These are phyloP conservation scores for rapeseed (Brassica napus) DNA, from an alignment of 345 rosid genomes.

Conservation along the genomic window DNA sequence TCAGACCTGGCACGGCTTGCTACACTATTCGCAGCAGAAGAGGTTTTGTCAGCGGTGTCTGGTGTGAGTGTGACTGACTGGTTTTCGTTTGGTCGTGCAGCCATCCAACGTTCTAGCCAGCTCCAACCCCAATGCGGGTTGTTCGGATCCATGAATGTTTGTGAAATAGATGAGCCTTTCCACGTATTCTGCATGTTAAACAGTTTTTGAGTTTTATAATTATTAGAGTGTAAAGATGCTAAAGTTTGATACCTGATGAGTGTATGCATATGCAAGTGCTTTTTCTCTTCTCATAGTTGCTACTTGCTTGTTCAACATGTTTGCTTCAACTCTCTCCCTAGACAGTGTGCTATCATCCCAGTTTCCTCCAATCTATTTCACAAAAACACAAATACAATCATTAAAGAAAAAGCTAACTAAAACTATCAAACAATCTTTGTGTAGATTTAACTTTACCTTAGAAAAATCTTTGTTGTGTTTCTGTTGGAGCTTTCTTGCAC, in stretches of 20 bases:
- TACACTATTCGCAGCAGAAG: constrained; percentile 62
- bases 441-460: constrained; percentile 43
- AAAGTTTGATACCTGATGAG: constrained; percentile 69
- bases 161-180: constrained; percentile 60
- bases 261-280: constrained; percentile 81
- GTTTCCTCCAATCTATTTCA: constrained; percentile 45
- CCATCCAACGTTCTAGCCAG: constrained; percentile 98
- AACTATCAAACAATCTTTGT: neutral
- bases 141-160: constrained; percentile 66
- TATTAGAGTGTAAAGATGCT: neutral
- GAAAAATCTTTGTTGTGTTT: constrained; percentile 53
- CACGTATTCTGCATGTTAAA: constrained; percentile 48
- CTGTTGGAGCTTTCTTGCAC: constrained; percentile 63
- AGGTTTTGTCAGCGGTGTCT: constrained; percentile 56
- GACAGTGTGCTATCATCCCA: constrained; percentile 75
- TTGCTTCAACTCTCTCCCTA: constrained; percentile 71
- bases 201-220: neutral
- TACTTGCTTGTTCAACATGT: constrained; percentile 56
- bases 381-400: neutral
- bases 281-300: constrained; percentile 90
- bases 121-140: constrained; percentile 98
- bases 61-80: constrained; percentile 34
- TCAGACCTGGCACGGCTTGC: constrained; percentile 52
- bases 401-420: neutral
- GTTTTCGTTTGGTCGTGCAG: constrained; percentile 74